Evolutionary conservation across 805 yeast genomes (phyloP).

Genomic region (Ascoidea rubescens): DNA sequence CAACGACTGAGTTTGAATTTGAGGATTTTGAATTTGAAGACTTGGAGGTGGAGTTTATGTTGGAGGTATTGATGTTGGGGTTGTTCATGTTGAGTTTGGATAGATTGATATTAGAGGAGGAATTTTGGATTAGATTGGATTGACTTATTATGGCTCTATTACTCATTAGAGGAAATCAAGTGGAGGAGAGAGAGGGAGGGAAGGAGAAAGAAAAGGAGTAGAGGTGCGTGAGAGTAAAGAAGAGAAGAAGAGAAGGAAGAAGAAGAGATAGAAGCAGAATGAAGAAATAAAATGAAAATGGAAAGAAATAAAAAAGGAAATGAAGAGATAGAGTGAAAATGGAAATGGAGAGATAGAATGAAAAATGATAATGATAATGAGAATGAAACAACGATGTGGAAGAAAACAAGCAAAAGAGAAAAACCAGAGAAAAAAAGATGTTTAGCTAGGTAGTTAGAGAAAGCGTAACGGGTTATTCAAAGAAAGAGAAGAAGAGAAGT

Average conservation of each 20-base stretch:
- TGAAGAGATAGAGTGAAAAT: too few relatives aligned
- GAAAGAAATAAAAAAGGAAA: too few relatives aligned
- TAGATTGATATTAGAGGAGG: background rate
- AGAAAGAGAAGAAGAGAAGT: background rate
- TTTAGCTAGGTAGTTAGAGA: background rate
- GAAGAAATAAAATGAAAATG: too few relatives aligned
- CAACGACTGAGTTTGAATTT: constrained; percentile 34
- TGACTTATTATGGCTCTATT: background rate
- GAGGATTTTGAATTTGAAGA: background rate
- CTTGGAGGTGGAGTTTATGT: background rate
- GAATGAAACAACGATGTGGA: background rate
- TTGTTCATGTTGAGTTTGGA: too few relatives aligned
- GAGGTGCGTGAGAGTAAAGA: too few relatives aligned
- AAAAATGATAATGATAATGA: background rate
- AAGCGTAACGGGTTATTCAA: background rate
- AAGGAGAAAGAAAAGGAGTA: too few relatives aligned
- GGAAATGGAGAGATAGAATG: too few relatives aligned
- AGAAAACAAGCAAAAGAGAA: background rate
- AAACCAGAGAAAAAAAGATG: background rate
- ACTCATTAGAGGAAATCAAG: background rate
- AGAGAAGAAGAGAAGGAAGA: too few relatives aligned
- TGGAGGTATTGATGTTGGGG: background rate
- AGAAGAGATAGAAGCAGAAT: too few relatives aligned
- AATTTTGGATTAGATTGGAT: background rate
- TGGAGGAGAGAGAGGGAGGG: too few relatives aligned